Conservation (phyloP, 768 basidiomycete species). For the Hebeloma cylindrosporum region DNA sequence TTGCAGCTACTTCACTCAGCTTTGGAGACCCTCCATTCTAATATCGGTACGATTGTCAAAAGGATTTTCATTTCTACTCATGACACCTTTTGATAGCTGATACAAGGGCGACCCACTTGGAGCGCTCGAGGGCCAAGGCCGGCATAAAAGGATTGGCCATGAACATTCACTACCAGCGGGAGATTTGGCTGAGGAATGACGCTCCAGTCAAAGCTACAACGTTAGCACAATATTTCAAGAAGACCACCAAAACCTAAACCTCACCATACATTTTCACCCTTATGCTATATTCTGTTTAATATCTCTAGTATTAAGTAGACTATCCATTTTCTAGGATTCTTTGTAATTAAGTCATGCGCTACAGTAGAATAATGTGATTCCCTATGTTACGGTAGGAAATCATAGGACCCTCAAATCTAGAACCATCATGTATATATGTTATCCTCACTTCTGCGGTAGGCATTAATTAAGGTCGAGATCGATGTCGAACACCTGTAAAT, state of each 20-base stretch:
- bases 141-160: constrained; percentile 63
- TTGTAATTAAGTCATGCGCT: too few species aligned
- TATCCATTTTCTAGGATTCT: too few species aligned
- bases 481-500: constrained; percentile 36
- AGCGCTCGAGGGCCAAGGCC: constrained; percentile 73
- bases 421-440: too few species aligned
- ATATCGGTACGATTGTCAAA: constrained; percentile 46
- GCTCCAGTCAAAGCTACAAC: constrained; percentile 15
- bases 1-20: constrained; percentile 49
- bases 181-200: constrained; percentile 22
- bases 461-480: constrained; percentile 46
- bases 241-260: constrained; percentile 7
- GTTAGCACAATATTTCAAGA: constrained; percentile 25
- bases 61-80: not conserved
- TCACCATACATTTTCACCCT: constrained; percentile 1
- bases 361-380: too few species aligned
- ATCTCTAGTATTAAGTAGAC: not conserved
- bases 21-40: constrained; percentile 55
- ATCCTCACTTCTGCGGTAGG: too few species aligned
- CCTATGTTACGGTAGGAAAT: too few species aligned
- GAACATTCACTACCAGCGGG: constrained; percentile 63
- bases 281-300: too few species aligned
- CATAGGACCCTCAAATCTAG: too few species aligned
- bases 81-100: constrained; percentile 47
- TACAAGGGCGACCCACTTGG: constrained; percentile 71